These are phyloP conservation scores for Corymbia citriodora DNA, from an alignment of 441 rosid species.

Conservation along the genomic window DNA sequence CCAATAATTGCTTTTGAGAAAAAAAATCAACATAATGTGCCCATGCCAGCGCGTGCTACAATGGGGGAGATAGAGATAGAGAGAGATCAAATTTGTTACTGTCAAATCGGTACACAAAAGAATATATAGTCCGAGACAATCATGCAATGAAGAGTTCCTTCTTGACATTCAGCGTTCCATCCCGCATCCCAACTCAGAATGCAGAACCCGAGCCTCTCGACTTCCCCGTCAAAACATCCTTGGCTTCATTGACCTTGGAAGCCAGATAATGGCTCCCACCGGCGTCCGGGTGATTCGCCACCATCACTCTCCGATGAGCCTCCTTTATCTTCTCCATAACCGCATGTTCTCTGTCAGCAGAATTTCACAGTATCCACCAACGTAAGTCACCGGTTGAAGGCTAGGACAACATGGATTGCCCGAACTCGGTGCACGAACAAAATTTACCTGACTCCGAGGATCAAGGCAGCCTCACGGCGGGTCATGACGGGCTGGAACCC, in stretches of 20 bases:
- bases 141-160: neutral
- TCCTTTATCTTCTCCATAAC: conserved; percentile 12
- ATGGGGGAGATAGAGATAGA: neutral
- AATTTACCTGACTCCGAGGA: conserved; percentile 16
- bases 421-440: neutral
- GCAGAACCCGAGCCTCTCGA: conserved; percentile 4
- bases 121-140: neutral
- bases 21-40: neutral
- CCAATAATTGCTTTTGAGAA: neutral
- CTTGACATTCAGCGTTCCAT: neutral
- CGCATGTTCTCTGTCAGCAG: conserved; percentile 2
- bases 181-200: neutral
- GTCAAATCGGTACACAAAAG: neutral
- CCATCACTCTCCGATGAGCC: conserved; percentile 17
- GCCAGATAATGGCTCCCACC: conserved; percentile 18
- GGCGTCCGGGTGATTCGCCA: conserved; percentile 18
- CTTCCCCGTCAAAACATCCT: conserved; percentile 10
- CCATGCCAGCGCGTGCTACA: neutral
- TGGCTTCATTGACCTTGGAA: conserved; percentile 17
- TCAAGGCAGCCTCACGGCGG: conserved; percentile 15
- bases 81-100: neutral
- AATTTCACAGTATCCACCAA: neutral
- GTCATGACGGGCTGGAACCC: conserved; percentile 14
- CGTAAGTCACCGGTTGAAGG: neutral
- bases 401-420: neutral